Conservation (phyloP, 73 alveolate species). For the Tetrahymena malaccensis region DNA sequence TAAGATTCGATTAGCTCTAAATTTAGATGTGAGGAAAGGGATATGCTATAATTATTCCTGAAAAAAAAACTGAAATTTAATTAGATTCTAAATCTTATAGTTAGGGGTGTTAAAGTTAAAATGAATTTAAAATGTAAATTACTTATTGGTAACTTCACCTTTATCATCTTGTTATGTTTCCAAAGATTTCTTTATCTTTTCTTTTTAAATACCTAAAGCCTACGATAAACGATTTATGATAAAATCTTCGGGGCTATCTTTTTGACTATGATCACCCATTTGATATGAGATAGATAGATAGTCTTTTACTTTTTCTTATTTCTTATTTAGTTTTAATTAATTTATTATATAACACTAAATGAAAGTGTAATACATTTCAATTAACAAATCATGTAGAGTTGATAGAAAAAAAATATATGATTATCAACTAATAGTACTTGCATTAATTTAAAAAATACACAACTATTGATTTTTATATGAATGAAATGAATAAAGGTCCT, state of each 20-base stretch:
- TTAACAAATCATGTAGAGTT: background rate
- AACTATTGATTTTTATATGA: background rate
- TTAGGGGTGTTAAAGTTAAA: background rate
- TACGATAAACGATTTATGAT: background rate
- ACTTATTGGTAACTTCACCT: background rate
- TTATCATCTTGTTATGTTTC: background rate
- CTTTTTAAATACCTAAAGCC: background rate
- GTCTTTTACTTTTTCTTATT: background rate
- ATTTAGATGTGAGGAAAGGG: background rate
- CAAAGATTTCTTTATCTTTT: background rate
- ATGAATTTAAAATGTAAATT: background rate
- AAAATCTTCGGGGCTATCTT: constrained; percentile 1
- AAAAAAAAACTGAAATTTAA: background rate
- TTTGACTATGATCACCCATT: background rate
- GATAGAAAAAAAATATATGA: background rate
- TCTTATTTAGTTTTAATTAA: background rate
- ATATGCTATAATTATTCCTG: background rate
- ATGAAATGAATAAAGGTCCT: no score
- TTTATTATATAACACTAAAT: background rate
- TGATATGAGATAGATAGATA: background rate
- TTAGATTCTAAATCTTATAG: background rate
- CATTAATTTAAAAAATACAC: no score
- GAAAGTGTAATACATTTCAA: background rate
- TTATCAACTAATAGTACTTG: background rate
- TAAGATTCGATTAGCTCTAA: background rate